Conservation (phyloP, 1,284 basidiomycete genomes). For the Fomitopsis pinicola region DNA sequence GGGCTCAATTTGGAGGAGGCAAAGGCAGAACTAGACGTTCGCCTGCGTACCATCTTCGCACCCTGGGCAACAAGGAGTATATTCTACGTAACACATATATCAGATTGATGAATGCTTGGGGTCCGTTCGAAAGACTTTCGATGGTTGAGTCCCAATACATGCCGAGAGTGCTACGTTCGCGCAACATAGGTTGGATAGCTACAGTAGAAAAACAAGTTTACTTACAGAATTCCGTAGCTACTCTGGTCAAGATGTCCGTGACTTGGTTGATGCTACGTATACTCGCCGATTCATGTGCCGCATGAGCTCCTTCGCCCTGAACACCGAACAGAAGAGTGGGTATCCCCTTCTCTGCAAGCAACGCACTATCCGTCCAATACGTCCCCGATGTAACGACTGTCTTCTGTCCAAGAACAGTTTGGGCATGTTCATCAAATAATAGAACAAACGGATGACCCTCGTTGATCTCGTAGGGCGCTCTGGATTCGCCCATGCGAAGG, state of each 20-base stretch:
- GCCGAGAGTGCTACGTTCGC: too few relatives aligned
- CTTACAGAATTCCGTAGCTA: slow-evolving; percentile 7
- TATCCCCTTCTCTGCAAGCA: slow-evolving; percentile 8
- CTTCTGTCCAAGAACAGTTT: background rate
- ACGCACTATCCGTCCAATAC: slow-evolving; percentile 9
- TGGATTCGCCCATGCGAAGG: slow-evolving; percentile 3
- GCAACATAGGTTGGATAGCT: too few relatives aligned
- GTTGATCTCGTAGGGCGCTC: slow-evolving; percentile 6
- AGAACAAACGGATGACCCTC: slow-evolving; percentile 2
- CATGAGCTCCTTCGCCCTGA: slow-evolving; percentile 6
- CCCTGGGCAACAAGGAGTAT: too few relatives aligned
- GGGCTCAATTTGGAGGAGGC: too few relatives aligned
- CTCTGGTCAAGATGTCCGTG: background rate
- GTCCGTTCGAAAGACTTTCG: too few relatives aligned
- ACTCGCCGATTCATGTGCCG: slow-evolving; percentile 2
- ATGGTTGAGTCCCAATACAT: too few relatives aligned
- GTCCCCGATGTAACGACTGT: background rate
- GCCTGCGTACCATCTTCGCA: too few relatives aligned
- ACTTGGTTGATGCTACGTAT: slow-evolving; percentile 4
- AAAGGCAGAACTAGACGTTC: too few relatives aligned
- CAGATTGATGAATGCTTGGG: too few relatives aligned
- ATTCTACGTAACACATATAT: too few relatives aligned
- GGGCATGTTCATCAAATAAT: slow-evolving; percentile 1
- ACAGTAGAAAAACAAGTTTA: background rate
- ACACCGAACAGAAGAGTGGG: slow-evolving; percentile 7